Base-by-base conservation (phyloP, 805 yeast genomes). In the Yarrowia deformans region DNA sequence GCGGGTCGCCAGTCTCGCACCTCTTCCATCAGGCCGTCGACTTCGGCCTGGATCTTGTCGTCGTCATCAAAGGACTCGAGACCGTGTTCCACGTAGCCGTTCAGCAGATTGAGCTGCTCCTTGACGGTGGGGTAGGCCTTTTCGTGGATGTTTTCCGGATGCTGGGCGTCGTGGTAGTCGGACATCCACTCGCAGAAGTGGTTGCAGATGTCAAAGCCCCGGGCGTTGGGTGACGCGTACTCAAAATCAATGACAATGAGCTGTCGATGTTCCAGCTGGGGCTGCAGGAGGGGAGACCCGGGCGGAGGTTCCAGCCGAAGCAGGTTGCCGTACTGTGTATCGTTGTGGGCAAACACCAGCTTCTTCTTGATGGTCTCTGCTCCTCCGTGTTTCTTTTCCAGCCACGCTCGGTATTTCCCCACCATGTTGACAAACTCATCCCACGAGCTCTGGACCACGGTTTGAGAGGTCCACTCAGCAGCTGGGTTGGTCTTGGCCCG, bases 131-230 rank as follows among this genome's bases (percentile, higher is more conserved):
- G 99, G 78, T 84, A 95, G 46, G 80, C 79, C 13, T 83, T 79
- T 42, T 79, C 81, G 73, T 85, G 82, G n/a, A 90, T 80, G 69
- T 79, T 84, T 76, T 89, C 86, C 0, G 86, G 82, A 16, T 82
- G 79, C 19, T 82, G 80, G 0, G 88, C 85, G 73, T 87, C 85
- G 75, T 89, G 91, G 77, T 94, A 95, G 80, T 95, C 92, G 61
- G 91, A 85, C 98, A 93, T 95, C 99, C 99, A 94, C 80, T 94
- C 99, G 72, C 90, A 85, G 73, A 95, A 90, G 80, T 95, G 99
- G 77, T 95, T 93, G 14, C 93, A 93, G 69, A 95, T 85, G 77
- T 95, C 99, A 76, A 83, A 91, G 1, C 96, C 97, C 1, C 97
- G 92, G 55, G 88, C 82, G 75, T 93, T 95, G 12, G 97, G 88